These are phyloP conservation scores for Penicillium angulare DNA, from an alignment of 495 filamentous ascomycete genomes.

Conservation along the genomic window DNA sequence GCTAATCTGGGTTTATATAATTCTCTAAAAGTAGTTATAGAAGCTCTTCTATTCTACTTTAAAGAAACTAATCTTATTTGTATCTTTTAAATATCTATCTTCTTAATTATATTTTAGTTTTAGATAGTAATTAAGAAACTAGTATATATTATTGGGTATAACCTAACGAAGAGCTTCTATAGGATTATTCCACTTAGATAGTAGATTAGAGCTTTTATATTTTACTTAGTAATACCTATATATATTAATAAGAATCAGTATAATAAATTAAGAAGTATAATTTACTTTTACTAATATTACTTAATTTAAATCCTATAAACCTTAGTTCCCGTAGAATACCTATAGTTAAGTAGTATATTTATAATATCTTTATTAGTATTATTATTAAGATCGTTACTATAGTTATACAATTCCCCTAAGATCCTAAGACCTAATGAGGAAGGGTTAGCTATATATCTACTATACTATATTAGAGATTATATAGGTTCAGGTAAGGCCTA, in stretches of 20 bases:
- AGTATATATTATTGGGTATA: conserved; percentile 11
- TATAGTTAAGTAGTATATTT: conserved; percentile 22
- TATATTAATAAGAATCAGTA: neutral
- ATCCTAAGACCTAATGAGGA: neutral
- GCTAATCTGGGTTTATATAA: conserved; percentile 9
- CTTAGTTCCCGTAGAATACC: conserved; percentile 20
- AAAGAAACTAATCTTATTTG: conserved; percentile 14
- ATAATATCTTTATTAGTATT: conserved; percentile 20
- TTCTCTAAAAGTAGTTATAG: conserved; percentile 8
- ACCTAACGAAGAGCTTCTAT: conserved; percentile 5
- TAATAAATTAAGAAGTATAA: neutral
- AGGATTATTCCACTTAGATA: conserved; percentile 2
- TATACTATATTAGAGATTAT: neutral
- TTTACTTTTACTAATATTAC: conserved; percentile 22
- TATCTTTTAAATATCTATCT: conserved; percentile 11
- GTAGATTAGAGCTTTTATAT: neutral
- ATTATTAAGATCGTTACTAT: conserved; percentile 21
- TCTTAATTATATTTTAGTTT: conserved; percentile 13
- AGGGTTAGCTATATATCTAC: neutral
- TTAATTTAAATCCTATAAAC: conserved; percentile 13
- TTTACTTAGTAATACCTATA: conserved; percentile 15
- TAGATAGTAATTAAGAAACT: conserved; percentile 20
- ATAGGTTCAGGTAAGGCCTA: neutral
- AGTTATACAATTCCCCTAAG: conserved; percentile 1
- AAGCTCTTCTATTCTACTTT: conserved; percentile 19